Percentiles rank a stretch among this genome's conserved stretches.
Evolutionary conservation across 257 asterid species (phyloP).

Genomic region (Fraxinus americana): DNA sequence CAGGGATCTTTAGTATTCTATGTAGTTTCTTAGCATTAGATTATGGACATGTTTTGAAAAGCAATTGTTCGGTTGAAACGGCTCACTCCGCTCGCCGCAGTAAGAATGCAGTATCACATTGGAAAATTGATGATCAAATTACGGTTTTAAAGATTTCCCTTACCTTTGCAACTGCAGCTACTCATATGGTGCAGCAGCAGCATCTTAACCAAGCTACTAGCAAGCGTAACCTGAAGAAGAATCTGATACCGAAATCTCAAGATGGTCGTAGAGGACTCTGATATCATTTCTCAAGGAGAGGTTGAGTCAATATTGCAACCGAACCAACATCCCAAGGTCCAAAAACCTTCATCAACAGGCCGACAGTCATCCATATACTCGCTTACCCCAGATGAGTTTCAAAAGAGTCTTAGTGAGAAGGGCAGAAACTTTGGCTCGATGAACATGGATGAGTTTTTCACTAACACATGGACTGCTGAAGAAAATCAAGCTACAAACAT

Average conservation of each 20-base stretch:
- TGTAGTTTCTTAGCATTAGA: neutral
- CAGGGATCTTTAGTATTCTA: too few relatives aligned
- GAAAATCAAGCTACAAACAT: constrained; percentile 60
- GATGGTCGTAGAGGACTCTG: constrained; percentile 52
- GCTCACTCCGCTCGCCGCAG: neutral
- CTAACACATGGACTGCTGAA: constrained; percentile 86
- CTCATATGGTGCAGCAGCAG: neutral
- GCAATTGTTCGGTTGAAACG: too few relatives aligned
- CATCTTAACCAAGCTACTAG: neutral
- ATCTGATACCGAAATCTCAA: neutral
- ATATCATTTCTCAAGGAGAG: constrained; percentile 47
- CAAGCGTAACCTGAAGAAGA: neutral
- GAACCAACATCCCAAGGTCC: constrained; percentile 32
- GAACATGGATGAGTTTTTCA: constrained; percentile 94
- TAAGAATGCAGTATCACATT: neutral
- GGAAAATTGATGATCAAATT: neutral
- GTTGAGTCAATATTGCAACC: constrained; percentile 42
- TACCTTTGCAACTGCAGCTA: neutral
- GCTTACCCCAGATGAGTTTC: constrained; percentile 81
- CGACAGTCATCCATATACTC: constrained; percentile 71
- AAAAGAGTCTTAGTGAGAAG: constrained; percentile 53
- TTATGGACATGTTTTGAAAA: neutral
- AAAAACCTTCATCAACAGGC: constrained; percentile 38
- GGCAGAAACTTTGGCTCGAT: constrained; percentile 80
- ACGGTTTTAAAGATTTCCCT: neutral